Conservation (phyloP, 306 rosid species). For the Mimosa bimucronata region DNA sequence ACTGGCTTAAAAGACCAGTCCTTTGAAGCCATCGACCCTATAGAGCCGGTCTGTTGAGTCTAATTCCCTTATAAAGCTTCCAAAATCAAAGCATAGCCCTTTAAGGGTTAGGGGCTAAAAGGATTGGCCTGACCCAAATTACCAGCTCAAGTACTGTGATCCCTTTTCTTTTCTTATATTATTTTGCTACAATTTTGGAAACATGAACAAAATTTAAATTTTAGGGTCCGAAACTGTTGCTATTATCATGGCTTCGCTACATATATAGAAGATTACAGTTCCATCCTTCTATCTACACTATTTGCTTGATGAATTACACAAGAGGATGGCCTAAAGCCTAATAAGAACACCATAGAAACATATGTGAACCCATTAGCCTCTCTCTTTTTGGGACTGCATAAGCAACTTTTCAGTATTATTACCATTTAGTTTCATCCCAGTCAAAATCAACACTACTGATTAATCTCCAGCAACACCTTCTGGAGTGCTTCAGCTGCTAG, state of each 20-base stretch:
- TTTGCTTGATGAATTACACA: background rate
- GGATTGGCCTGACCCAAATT: too few relatives aligned
- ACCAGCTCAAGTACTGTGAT: too few relatives aligned
- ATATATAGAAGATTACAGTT: background rate
- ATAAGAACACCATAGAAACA: background rate
- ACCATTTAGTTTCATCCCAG: background rate
- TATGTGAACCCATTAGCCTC: background rate
- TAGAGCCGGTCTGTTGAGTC: too few relatives aligned
- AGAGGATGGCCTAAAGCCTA: background rate
- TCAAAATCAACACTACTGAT: slow-evolving; percentile 28
- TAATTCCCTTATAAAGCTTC: too few relatives aligned
- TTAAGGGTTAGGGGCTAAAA: too few relatives aligned
- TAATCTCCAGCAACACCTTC: slow-evolving; percentile 63
- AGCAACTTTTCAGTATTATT: background rate
- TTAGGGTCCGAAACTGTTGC: background rate
- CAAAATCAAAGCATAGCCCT: too few relatives aligned
- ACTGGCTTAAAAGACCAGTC: too few relatives aligned
- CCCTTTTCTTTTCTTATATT: background rate
- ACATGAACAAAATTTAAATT: background rate
- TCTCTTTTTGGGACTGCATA: background rate
- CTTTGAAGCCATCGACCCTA: too few relatives aligned
- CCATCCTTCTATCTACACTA: background rate
- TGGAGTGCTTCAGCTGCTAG: slow-evolving; percentile 77
- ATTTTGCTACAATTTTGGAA: background rate
- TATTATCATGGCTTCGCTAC: background rate